These are phyloP conservation scores for Cydonia oblonga DNA, from an alignment of 331 rosid genomes.

Conservation along the genomic window DNA sequence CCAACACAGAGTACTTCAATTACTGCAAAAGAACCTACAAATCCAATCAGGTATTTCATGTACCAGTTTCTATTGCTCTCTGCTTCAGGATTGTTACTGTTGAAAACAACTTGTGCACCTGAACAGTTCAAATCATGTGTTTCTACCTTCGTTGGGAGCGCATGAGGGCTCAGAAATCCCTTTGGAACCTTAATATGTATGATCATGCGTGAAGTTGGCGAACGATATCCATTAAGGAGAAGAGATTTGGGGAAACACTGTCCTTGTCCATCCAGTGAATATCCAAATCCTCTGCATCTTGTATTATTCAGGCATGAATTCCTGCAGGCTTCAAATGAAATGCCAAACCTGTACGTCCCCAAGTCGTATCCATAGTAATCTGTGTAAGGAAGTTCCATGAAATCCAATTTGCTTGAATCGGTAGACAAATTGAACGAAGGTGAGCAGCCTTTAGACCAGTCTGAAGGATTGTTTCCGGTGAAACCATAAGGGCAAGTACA, in stretches of 20 bases:
- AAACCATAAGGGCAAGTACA: conserved; percentile 24
- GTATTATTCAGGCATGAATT: conserved; percentile 4
- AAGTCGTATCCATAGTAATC: conserved; percentile 29
- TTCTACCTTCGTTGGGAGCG: neutral
- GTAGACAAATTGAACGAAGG: conserved; percentile 14
- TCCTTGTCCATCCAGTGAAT: conserved; percentile 15
- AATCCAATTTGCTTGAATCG: neutral
- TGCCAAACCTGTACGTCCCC: neutral
- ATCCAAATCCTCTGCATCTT: conserved; percentile 22
- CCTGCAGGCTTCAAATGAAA: conserved; percentile 16
- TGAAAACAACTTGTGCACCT: neutral
- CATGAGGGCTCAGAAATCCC: neutral
- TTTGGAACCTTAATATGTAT: conserved; percentile 9
- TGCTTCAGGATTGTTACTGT: neutral
- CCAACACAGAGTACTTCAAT: conserved; percentile 16
- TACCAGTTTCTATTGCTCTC: conserved; percentile 2
- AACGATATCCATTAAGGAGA: conserved; percentile 21
- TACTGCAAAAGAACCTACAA: conserved; percentile 9
- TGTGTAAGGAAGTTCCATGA: conserved; percentile 14
- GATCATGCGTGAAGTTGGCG: neutral
- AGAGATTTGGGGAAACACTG: conserved; percentile 16
- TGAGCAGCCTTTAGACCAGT: conserved; percentile 25
- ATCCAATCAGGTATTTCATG: conserved; percentile 14
- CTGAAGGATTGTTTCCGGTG: conserved; percentile 7
- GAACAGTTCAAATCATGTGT: conserved; percentile 16